These are phyloP conservation scores for Termitomyces heimii DNA, from an alignment of 768 basidiomycete genomes.

Conservation along the genomic window DNA sequence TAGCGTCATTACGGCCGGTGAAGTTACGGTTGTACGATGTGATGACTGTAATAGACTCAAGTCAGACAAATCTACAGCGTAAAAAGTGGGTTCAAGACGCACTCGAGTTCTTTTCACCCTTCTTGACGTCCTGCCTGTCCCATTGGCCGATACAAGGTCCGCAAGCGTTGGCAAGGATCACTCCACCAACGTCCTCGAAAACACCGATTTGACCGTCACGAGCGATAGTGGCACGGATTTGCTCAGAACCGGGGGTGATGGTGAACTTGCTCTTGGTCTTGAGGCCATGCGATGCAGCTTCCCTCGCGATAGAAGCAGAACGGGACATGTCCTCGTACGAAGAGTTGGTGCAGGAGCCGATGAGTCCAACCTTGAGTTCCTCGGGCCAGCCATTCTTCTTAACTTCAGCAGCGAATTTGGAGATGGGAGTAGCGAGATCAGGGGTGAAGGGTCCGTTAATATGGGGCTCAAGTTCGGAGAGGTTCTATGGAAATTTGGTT, in stretches of 20 bases:
- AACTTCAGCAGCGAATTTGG: conserved; percentile 87
- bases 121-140: conserved; percentile 96
- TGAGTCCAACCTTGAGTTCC: conserved; percentile 95
- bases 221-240: conserved; percentile 95
- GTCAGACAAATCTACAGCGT: conserved; percentile 4
- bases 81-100: conserved; percentile 22
- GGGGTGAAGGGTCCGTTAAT: conserved; percentile 99
- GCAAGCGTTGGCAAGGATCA: conserved; percentile 97
- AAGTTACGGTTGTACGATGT: conserved; percentile 99
- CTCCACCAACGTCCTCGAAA: conserved; percentile 84
- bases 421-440: conserved; percentile 96
- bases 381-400: conserved; percentile 96
- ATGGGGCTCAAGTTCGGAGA: conserved; percentile 96
- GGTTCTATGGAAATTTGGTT: conserved; percentile 47
- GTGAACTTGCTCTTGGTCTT: conserved; percentile 92
- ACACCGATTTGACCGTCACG: conserved; percentile 90
- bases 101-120: conserved; percentile 97
- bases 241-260: conserved; percentile 97
- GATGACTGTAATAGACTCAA: conserved; percentile 55
- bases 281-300: conserved; percentile 86
- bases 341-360: conserved; percentile 99
- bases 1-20: conserved; percentile 99
- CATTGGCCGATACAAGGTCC: conserved; percentile 99
- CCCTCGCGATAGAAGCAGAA: conserved; percentile 87
- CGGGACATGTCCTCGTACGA: conserved; percentile 99